Evolutionary conservation across 2,329 filamentous ascomycete genomes (phyloP), one percentile per base, ranked within the genome.

Genomic region (Colletotrichum euphorbiae): DNA sequence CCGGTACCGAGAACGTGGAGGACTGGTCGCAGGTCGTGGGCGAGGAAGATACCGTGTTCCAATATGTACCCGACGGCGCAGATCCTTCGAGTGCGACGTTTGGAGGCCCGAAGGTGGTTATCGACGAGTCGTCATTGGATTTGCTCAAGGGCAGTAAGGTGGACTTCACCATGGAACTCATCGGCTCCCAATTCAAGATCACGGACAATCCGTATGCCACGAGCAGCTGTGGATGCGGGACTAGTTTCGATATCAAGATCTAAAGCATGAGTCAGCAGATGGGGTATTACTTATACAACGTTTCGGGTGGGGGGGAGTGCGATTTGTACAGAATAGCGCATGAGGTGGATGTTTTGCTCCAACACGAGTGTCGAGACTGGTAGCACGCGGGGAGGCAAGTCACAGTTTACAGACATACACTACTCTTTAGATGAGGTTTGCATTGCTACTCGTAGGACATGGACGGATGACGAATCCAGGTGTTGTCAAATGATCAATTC

Each of bases 221-320:
- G 66, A 98, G 94, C 80, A 97, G 93, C 78, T 99, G 96, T 82
- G 96, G 96, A 1, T 99, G 96, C 80, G 96, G 96, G 7, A 98
- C 95, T 15, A 98, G 95, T 77, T 99, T 99, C 80, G 96, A 98
- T 81, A 93, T 98, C 72, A 93, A 94, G 77, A 80, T 87, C 77
- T 90, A 81, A 71, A 31, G 33, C 9, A 38, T 56, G 24, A 43
- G 66, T 15, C 31, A 38, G 51, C 40, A 58, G 42, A 12, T 24
- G 21, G 45, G 33, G 48, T 61, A 70, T 58, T 45, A 58, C 66
- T 58, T 19, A 40, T 45, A 60, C 17, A 50, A 38, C 28, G 36
- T 31, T 19, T 17, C 17, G 17, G n/a, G 31, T n/a, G 31, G 17
- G 28, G 31, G 4, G 17, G 31, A 17, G 7, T 19, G n/a, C 28